phyloP scores from a whole-genome alignment of 2,329 filamentous ascomycete species.

The Paramyrothecium roridum region DNA sequence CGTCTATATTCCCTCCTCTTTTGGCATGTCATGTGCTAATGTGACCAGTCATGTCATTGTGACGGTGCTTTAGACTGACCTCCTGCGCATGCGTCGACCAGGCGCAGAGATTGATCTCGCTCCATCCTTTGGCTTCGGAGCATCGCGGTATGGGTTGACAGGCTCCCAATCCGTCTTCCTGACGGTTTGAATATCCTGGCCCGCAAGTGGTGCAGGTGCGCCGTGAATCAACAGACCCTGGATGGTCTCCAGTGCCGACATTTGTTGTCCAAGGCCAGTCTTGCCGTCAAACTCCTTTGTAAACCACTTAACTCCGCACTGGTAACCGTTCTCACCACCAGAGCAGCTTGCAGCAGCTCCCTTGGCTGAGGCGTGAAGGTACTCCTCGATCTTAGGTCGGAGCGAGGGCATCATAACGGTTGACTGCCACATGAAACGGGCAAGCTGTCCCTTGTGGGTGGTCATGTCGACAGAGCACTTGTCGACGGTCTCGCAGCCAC shows the following conservation, averaged over 20 bases:
- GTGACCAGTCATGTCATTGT: no score
- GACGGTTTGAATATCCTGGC: slow-evolving; percentile 44
- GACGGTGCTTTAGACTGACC: no score
- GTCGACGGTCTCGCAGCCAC: slow-evolving; percentile 57
- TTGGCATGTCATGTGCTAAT: no score
- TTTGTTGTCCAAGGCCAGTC: slow-evolving; percentile 58
- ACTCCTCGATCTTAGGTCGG: slow-evolving; percentile 38
- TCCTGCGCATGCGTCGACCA: background rate
- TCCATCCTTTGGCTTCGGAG: background rate
- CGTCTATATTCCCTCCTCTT: no score
- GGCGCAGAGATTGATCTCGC: background rate
- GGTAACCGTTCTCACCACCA: slow-evolving; percentile 47
- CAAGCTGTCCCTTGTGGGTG: slow-evolving; percentile 66
- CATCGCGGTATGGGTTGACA: background rate
- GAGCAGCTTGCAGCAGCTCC: slow-evolving; percentile 57
- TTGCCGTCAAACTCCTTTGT: slow-evolving; percentile 51
- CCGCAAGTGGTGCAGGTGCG: slow-evolving; percentile 42
- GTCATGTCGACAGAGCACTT: slow-evolving; percentile 62
- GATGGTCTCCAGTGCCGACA: slow-evolving; percentile 61
- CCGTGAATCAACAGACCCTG: slow-evolving; percentile 52
- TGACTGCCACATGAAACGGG: slow-evolving; percentile 61
- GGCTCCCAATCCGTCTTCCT: slow-evolving; percentile 20
- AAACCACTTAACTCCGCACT: slow-evolving; percentile 64
- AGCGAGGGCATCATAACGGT: slow-evolving; percentile 55
- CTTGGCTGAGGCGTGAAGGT: slow-evolving; percentile 48